Percentiles rank a stretch among this genome's conserved stretches.
Conservation (phyloP, 176 grass and related monocot species). For the Raddia distichophylla region DNA sequence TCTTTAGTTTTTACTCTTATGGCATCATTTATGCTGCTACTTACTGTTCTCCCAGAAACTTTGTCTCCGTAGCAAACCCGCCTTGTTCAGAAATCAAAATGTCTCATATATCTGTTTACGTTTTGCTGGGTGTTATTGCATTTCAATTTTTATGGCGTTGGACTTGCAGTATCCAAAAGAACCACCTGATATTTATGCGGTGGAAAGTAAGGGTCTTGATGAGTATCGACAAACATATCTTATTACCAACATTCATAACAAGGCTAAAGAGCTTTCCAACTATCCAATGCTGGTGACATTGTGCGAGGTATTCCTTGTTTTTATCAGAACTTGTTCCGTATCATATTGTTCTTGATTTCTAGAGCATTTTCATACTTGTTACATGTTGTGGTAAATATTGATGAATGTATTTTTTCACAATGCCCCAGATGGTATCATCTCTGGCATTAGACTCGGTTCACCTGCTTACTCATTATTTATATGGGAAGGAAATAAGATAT, state of each 20-base stretch:
- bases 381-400: background rate
- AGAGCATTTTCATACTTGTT: background rate
- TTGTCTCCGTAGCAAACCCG: background rate
- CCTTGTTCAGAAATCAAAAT: constrained; percentile 14
- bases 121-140: constrained; percentile 9
- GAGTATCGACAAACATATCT: constrained; percentile 68
- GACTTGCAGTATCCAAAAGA: constrained; percentile 76
- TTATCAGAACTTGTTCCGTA: background rate
- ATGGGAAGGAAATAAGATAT: constrained; percentile 1
- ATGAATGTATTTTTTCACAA: background rate
- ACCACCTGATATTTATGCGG: constrained; percentile 67
- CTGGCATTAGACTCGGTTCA: background rate
- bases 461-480: background rate
- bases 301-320: constrained; percentile 69
- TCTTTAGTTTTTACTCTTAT: constrained; percentile 22
- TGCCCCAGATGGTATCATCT: background rate
- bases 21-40: constrained; percentile 15
- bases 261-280: constrained; percentile 74
- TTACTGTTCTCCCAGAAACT: background rate
- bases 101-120: background rate
- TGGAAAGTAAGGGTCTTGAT: constrained; percentile 91
- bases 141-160: constrained; percentile 31
- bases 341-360: background rate
- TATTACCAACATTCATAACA: constrained; percentile 59
- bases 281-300: constrained; percentile 77